Evolutionary conservation across 2,329 filamentous ascomycete genomes (phyloP).

Genomic region (Xylaria sp.): DNA sequence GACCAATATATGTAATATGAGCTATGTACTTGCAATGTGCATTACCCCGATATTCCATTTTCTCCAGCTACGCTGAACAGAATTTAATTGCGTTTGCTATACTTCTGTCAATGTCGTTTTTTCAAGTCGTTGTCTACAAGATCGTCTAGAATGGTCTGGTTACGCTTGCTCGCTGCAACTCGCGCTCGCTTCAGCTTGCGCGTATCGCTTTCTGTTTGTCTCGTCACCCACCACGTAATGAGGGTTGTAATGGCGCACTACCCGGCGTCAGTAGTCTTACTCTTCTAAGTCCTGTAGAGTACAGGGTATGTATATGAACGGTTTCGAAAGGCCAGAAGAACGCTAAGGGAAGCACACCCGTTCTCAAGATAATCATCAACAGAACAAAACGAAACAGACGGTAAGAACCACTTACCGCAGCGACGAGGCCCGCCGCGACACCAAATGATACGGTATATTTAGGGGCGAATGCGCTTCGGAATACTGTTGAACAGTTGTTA

Average conservation of each 20-base stretch:
- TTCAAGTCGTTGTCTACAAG: conserved; percentile 54
- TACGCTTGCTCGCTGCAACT: conserved; percentile 54
- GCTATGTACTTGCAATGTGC: too few species aligned
- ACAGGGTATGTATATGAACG: neutral
- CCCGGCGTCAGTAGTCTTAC: conserved; percentile 3
- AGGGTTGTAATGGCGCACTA: conserved; percentile 55
- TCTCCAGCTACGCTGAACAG: too few species aligned
- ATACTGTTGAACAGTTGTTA: conserved; percentile 46
- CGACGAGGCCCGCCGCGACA: conserved; percentile 58
- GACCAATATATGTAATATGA: too few species aligned
- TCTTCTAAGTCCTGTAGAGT: too few species aligned
- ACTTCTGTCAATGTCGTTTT: neutral
- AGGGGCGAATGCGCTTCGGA: conserved; percentile 57
- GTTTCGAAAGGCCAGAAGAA: neutral
- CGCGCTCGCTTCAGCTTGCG: conserved; percentile 56
- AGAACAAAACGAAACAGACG: neutral
- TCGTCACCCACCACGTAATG: conserved; percentile 58
- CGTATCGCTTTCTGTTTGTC: conserved; percentile 58
- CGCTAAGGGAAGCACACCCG: neutral
- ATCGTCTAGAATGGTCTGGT: conserved; percentile 57
- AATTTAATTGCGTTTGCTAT: neutral
- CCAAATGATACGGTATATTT: conserved; percentile 58
- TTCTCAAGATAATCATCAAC: neutral
- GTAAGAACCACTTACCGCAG: conserved; percentile 40
- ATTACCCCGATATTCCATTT: too few species aligned